phyloP scores from a whole-genome alignment of 176 grass and related monocot species.

The Carex pumila region DNA sequence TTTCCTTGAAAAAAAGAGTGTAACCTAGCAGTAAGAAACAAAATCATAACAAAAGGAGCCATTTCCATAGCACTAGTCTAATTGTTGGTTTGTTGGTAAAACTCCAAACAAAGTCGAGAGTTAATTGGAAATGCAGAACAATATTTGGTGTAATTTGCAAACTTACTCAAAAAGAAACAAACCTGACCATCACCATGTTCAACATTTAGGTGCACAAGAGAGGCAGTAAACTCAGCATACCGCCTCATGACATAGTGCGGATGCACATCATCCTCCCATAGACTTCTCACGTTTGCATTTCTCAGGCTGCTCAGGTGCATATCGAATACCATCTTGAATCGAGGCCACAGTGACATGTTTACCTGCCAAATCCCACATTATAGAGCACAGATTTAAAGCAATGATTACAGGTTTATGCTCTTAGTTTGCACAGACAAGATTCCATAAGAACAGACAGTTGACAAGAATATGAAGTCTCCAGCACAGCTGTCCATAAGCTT shows the following conservation, averaged over 20 bases:
- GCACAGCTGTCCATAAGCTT: neutral
- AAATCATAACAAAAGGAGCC: constrained; percentile 7
- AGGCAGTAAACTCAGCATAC: constrained; percentile 95
- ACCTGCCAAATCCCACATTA: constrained; percentile 40
- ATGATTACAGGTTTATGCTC: neutral
- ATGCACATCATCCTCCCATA: constrained; percentile 97
- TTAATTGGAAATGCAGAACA: neutral
- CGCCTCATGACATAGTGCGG: constrained; percentile 91
- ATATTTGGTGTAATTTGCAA: neutral
- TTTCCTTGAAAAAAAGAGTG: neutral
- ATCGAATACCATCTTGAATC: constrained; percentile 99
- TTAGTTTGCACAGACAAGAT: constrained; percentile 2
- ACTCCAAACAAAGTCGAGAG: constrained; percentile 1
- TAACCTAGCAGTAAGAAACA: neutral
- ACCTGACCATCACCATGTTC: constrained; percentile 98
- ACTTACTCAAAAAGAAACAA: constrained; percentile 19
- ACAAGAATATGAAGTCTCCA: neutral
- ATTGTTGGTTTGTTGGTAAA: neutral
- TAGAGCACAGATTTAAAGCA: neutral
- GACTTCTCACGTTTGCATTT: constrained; percentile 76
- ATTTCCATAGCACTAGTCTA: neutral
- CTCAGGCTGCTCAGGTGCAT: constrained; percentile 90
- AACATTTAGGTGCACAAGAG: constrained; percentile 93
- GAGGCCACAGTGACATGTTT: constrained; percentile 85
- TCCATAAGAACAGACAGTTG: neutral